Evolutionary conservation across 2,329 filamentous ascomycete species (phyloP).

Genomic region (Aspergillus fischeri): DNA sequence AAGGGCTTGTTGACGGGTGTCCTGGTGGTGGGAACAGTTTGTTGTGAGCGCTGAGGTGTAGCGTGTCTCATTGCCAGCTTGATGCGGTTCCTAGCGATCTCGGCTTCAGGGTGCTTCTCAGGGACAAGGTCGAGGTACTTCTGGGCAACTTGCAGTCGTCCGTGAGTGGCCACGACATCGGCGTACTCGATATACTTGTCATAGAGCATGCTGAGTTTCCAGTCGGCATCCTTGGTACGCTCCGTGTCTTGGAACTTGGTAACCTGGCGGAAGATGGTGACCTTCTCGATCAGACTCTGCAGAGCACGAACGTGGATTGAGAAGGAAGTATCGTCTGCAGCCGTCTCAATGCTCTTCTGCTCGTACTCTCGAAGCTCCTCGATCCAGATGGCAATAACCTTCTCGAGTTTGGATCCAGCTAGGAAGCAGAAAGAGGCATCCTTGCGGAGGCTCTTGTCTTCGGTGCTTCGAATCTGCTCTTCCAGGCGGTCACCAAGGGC

Average conservation of each 20-base stretch:
- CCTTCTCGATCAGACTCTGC: conserved; percentile 96
- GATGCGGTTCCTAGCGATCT: conserved; percentile 80
- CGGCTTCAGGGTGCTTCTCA: conserved; percentile 75
- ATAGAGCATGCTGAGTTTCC: conserved; percentile 86
- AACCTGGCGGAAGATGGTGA: conserved; percentile 91
- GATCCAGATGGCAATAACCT: conserved; percentile 93
- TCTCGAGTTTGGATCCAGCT: conserved; percentile 92
- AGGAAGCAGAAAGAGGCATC: conserved; percentile 97
- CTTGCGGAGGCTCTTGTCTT: conserved; percentile 60
- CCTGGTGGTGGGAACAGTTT: conserved; percentile 37
- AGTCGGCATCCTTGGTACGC: conserved; percentile 65
- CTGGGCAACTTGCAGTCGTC: conserved; percentile 79
- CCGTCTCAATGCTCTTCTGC: conserved; percentile 65
- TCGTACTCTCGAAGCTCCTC: conserved; percentile 83
- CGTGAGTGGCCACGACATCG: conserved; percentile 87
- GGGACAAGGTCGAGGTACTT: conserved; percentile 89
- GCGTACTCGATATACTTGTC: conserved; percentile 97
- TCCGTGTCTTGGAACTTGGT: conserved; percentile 86
- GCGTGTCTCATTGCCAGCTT: conserved; percentile 73
- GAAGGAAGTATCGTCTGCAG: conserved; percentile 73
- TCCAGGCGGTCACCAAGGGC: conserved; percentile 86
- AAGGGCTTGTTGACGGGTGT: conserved; percentile 38
- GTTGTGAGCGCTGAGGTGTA: conserved; percentile 40
- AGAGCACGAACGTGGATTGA: conserved; percentile 84
- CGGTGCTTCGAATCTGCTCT: conserved; percentile 58